phyloP scores from a whole-genome alignment of 2,329 filamentous ascomycete species.

The Nemania abortiva region DNA sequence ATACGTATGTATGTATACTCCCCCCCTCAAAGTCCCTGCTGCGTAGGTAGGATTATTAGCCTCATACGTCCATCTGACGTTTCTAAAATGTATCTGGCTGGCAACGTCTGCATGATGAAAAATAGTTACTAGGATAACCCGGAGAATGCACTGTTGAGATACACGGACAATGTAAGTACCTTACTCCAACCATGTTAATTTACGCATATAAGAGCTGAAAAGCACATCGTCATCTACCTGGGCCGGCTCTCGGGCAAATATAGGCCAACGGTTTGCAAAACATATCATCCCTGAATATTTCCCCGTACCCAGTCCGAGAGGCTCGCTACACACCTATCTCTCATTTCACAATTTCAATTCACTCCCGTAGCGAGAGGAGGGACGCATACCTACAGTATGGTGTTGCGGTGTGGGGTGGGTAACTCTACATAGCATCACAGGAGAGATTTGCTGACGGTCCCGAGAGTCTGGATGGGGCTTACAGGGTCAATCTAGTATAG shows the following conservation, averaged over 20 bases:
- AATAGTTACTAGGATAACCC: too few species aligned
- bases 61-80: too few species aligned
- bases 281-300: not conserved
- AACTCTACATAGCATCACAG: not conserved
- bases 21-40: too few species aligned
- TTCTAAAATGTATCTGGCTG: too few species aligned
- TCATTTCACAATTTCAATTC: too few species aligned
- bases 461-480: conserved; percentile 37
- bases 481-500: conserved; percentile 23
- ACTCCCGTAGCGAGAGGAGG: too few species aligned
- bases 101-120: too few species aligned
- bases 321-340: not conserved
- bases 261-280: not conserved
- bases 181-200: conserved; percentile 1
- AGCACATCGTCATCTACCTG: not conserved
- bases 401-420: not conserved
- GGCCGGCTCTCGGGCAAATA: conserved; percentile 16
- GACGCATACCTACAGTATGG: too few species aligned
- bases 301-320: not conserved
- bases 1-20: too few species aligned
- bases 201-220: conserved; percentile 10
- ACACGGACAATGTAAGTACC: too few species aligned
- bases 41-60: too few species aligned
- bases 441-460: conserved; percentile 34
- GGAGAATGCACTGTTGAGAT: too few species aligned